phyloP scores from a whole-genome alignment of 1,139 yeast genomes.

The Yamadazyma spencermartinsiae region DNA sequence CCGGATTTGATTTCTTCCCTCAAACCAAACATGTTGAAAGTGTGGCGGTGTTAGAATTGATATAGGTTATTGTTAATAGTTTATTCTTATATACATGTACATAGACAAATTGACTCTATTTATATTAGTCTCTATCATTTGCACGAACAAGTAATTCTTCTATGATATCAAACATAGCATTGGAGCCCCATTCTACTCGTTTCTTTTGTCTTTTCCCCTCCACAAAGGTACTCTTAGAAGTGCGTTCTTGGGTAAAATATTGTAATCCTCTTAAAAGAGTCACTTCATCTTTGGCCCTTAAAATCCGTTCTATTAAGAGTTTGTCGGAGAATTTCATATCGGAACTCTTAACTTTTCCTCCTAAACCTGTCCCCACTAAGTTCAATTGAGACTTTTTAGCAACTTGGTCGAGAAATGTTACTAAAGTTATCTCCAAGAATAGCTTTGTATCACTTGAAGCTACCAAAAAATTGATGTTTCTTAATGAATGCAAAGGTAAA shows the following conservation, averaged over 20 bases:
- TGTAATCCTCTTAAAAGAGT: slow-evolving; percentile 70
- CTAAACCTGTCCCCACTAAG: slow-evolving; percentile 47
- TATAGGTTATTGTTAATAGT: slow-evolving; percentile 1
- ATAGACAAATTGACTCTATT: background rate
- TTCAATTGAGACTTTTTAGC: slow-evolving; percentile 65
- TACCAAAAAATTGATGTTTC: slow-evolving; percentile 73
- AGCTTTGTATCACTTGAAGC: slow-evolving; percentile 64
- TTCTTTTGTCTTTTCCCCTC: slow-evolving; percentile 58
- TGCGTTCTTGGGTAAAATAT: slow-evolving; percentile 60
- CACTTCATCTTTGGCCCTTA: slow-evolving; percentile 63
- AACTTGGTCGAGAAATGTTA: slow-evolving; percentile 62
- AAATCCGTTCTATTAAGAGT: slow-evolving; percentile 51
- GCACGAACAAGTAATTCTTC: slow-evolving; percentile 34
- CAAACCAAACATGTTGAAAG: slow-evolving; percentile 51
- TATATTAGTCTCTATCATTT: slow-evolving; percentile 4
- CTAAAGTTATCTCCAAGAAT: slow-evolving; percentile 72
- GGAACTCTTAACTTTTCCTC: slow-evolving; percentile 27
- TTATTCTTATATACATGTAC: slow-evolving; percentile 2
- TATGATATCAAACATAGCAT: slow-evolving; percentile 52
- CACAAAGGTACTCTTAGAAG: slow-evolving; percentile 52
- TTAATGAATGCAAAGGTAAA: slow-evolving; percentile 69
- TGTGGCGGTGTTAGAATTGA: slow-evolving; percentile 35
- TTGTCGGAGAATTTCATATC: slow-evolving; percentile 53
- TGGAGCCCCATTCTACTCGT: slow-evolving; percentile 73
- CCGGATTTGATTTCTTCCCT: slow-evolving; percentile 43